Conservation (phyloP, 768 basidiomycete species). For the Leucosporidium yakuticum region DNA sequence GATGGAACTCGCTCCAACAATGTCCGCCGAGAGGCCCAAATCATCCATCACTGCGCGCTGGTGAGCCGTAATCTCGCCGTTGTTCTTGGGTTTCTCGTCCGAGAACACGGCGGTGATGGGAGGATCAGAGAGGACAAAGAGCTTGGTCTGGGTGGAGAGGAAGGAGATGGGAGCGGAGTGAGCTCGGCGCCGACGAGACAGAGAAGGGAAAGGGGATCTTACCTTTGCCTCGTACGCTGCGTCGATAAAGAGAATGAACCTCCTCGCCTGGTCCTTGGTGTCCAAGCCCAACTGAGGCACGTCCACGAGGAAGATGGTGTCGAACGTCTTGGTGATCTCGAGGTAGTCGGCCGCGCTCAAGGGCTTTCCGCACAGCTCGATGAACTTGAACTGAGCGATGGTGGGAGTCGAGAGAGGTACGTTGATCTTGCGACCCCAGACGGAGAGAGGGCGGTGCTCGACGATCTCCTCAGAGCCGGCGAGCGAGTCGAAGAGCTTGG, state of each 20-base stretch:
- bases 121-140: constrained; percentile 87
- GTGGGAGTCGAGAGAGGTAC: constrained; percentile 51
- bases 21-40: constrained; percentile 70
- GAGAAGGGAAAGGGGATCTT: background rate
- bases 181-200: too few species aligned
- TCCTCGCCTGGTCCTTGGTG: constrained; percentile 77
- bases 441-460: constrained; percentile 58
- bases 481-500: constrained; percentile 74
- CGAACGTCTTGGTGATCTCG: constrained; percentile 81
- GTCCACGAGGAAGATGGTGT: constrained; percentile 78
- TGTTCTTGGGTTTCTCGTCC: constrained; percentile 50
- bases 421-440: constrained; percentile 82
- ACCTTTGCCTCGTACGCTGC: constrained; percentile 49
- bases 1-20: constrained; percentile 76
- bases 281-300: constrained; percentile 82
- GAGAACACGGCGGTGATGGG: constrained; percentile 87
- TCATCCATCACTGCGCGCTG: constrained; percentile 95
- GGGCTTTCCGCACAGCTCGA: constrained; percentile 78
- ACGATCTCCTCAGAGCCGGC: constrained; percentile 58
- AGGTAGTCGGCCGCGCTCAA: constrained; percentile 93
- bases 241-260: constrained; percentile 98
- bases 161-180: too few species aligned
- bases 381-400: constrained; percentile 80
- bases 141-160: constrained; percentile 58
- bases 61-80: constrained; percentile 54